Percentiles rank a stretch among this genome's conserved stretches.
These are phyloP conservation scores for Raphanus raphanistrum DNA, from an alignment of 345 rosid genomes.

Conservation along the genomic window DNA sequence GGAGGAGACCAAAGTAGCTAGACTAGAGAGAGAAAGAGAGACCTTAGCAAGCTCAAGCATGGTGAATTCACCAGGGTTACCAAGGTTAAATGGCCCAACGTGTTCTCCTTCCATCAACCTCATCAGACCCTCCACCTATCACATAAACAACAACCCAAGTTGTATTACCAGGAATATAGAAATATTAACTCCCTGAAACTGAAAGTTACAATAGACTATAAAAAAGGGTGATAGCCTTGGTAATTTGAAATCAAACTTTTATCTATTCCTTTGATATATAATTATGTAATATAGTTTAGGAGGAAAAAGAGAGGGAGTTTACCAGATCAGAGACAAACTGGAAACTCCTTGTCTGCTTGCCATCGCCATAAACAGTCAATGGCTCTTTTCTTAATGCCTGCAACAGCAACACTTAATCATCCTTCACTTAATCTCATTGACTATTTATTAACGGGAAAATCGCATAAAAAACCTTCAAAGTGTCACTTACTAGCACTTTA, in stretches of 20 bases:
- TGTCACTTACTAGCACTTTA: no score
- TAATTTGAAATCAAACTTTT: background rate
- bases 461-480: no score
- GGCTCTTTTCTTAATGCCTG: conserved; percentile 98
- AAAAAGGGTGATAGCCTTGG: background rate
- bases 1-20: background rate
- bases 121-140: conserved; percentile 88
- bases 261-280: background rate
- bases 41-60: conserved; percentile 99
- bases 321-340: conserved; percentile 99
- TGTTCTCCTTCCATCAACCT: conserved; percentile 97
- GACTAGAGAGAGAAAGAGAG: background rate
- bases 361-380: conserved; percentile 96
- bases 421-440: no score
- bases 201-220: background rate
- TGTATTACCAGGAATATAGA: background rate
- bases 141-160: background rate
- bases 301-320: conserved; percentile 19
- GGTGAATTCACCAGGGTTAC: conserved; percentile 99
- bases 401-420: no score
- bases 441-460: no score
- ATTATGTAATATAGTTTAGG: background rate
- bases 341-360: conserved; percentile 99
- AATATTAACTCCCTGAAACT: background rate
- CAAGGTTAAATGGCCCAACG: conserved; percentile 96